Evolutionary conservation across 805 yeast species (phyloP).

Genomic region (Zygoascus bituminiphila): DNA sequence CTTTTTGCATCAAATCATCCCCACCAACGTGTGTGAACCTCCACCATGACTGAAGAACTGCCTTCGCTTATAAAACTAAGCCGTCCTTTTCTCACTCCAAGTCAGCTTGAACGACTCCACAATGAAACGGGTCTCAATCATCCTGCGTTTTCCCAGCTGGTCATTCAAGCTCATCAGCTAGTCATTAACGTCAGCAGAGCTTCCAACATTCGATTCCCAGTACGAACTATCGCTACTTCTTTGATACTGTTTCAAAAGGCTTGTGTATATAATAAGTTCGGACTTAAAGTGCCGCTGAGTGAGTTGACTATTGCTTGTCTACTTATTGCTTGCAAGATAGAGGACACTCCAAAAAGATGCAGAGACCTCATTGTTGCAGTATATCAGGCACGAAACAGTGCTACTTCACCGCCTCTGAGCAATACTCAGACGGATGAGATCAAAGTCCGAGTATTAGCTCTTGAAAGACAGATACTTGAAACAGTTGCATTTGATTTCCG

Average conservation of each 20-base stretch:
- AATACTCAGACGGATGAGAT: constrained; percentile 39
- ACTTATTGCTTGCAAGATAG: constrained; percentile 66
- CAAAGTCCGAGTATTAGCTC: constrained; percentile 44
- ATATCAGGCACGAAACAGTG: constrained; percentile 19
- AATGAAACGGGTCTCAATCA: constrained; percentile 42
- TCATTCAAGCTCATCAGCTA: constrained; percentile 30
- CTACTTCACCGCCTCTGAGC: neutral
- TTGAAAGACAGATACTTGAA: constrained; percentile 70
- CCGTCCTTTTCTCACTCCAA: constrained; percentile 51
- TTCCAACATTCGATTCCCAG: constrained; percentile 36
- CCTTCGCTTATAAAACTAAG: constrained; percentile 28
- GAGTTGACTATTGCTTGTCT: constrained; percentile 64
- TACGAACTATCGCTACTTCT: constrained; percentile 59
- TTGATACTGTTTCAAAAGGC: constrained; percentile 67
- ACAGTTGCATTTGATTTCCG: constrained; percentile 75
- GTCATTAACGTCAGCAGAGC: constrained; percentile 5
- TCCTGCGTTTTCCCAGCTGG: constrained; percentile 40
- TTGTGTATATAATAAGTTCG: constrained; percentile 45
- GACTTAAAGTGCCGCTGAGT: constrained; percentile 7
- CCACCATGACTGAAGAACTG: constrained; percentile 4
- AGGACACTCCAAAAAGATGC: constrained; percentile 74
- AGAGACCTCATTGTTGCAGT: constrained; percentile 45
- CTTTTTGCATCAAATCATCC: no score
- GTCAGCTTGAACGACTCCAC: constrained; percentile 46
- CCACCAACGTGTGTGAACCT: no score